phyloP scores from a whole-genome alignment of 495 filamentous ascomycete species.

The Sporormia fimetaria region DNA sequence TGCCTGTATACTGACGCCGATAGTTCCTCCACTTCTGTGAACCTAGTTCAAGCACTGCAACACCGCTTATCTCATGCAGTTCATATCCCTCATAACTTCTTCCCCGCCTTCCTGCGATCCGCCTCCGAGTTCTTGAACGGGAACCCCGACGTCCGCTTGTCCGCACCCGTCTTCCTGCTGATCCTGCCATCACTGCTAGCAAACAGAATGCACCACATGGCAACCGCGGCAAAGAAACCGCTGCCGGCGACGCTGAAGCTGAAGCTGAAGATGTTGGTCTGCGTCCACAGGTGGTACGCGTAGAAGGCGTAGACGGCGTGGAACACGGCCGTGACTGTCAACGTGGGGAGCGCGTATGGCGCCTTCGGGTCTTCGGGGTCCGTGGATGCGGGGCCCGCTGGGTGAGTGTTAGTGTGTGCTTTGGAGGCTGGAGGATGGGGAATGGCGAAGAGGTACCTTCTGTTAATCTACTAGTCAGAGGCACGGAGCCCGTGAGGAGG shows the following conservation, averaged over 20 bases:
- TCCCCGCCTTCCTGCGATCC: slow-evolving; percentile 43
- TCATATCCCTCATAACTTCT: slow-evolving; percentile 30
- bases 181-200: slow-evolving; percentile 51
- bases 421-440: background rate
- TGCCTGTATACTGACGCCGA: too few relatives aligned
- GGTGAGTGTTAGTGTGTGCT: background rate
- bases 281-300: slow-evolving; percentile 51
- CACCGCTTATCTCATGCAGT: background rate
- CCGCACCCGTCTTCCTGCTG: slow-evolving; percentile 59
- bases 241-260: slow-evolving; percentile 43
- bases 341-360: slow-evolving; percentile 57
- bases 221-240: slow-evolving; percentile 46
- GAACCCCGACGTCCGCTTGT: slow-evolving; percentile 68
- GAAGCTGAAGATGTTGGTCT: slow-evolving; percentile 43
- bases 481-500: slow-evolving; percentile 65
- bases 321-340: slow-evolving; percentile 55
- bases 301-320: slow-evolving; percentile 56
- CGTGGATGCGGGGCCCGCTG: slow-evolving; percentile 22
- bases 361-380: slow-evolving; percentile 43
- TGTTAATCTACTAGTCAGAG: slow-evolving; percentile 43
- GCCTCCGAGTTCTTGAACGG: slow-evolving; percentile 70
- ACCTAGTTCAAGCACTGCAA: background rate
- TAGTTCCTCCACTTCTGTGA: too few relatives aligned
- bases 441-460: slow-evolving; percentile 27
- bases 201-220: slow-evolving; percentile 67